Percentiles rank a stretch among this genome's conserved stretches.
phyloP scores from a whole-genome alignment of 495 filamentous ascomycete genomes.

The Tuber magnatum region DNA sequence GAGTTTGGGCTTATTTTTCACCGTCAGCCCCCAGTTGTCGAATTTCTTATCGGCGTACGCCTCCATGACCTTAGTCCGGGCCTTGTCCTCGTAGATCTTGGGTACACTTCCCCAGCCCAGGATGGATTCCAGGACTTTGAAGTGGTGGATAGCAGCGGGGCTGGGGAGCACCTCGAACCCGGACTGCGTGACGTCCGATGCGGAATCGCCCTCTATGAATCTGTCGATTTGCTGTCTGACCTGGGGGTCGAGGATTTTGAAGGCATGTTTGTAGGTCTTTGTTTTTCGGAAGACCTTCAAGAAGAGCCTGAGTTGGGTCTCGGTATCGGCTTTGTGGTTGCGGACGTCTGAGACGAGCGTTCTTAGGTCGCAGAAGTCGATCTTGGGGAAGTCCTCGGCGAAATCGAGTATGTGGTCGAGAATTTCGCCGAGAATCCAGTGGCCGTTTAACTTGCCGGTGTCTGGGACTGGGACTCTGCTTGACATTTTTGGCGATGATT shows the following conservation, averaged over 20 bases:
- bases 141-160: constrained; percentile 11
- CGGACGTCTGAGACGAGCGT: not conserved
- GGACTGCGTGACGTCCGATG: constrained; percentile 18
- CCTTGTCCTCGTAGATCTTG: constrained; percentile 21
- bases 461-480: constrained; percentile 3
- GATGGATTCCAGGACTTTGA: constrained; percentile 6
- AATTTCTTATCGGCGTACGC: constrained; percentile 37
- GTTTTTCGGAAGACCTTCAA: constrained; percentile 7
- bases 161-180: constrained; percentile 15
- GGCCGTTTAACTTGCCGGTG: not conserved
- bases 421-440: constrained; percentile 9
- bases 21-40: constrained; percentile 49
- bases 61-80: constrained; percentile 20
- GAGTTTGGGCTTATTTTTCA: constrained; percentile 45
- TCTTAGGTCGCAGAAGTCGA: not conserved
- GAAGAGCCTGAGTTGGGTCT: not conserved
- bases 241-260: not conserved
- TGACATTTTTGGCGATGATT: not conserved
- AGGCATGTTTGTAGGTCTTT: not conserved
- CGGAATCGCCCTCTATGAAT: constrained; percentile 23
- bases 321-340: not conserved
- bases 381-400: not conserved
- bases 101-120: not conserved
- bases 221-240: not conserved
- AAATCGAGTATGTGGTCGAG: constrained; percentile 1